phyloP scores from a whole-genome alignment of 352 stramenopile species.

The Phytophthora foliorum region DNA sequence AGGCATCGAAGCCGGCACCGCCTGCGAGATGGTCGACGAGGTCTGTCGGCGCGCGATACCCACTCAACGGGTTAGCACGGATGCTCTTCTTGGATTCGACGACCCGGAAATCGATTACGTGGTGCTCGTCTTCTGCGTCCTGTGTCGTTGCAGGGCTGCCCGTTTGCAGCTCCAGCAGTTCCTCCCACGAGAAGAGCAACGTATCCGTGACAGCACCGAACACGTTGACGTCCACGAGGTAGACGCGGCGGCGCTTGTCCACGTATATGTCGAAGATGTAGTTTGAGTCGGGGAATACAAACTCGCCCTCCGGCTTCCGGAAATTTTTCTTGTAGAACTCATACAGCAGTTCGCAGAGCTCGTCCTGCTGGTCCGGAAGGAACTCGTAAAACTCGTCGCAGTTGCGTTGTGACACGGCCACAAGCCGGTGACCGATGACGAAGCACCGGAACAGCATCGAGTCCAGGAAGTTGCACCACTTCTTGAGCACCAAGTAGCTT shows the following conservation, averaged over 20 bases:
- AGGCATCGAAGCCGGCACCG: slow-evolving; percentile 79
- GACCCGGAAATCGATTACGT: slow-evolving; percentile 82
- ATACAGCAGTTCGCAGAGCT: slow-evolving; percentile 73
- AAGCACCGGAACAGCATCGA: slow-evolving; percentile 97
- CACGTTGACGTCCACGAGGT: slow-evolving; percentile 96
- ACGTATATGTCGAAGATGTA: slow-evolving; percentile 96
- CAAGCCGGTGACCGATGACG: slow-evolving; percentile 77
- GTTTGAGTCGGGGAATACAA: slow-evolving; percentile 75
- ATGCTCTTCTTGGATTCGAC: slow-evolving; percentile 76
- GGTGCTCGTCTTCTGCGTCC: slow-evolving; percentile 51
- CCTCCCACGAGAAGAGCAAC: slow-evolving; percentile 94
- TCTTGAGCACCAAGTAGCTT: slow-evolving; percentile 92
- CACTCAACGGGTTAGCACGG: slow-evolving; percentile 70
- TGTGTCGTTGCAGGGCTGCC: slow-evolving; percentile 14
- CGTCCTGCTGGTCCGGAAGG: slow-evolving; percentile 77
- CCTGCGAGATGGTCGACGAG: slow-evolving; percentile 83
- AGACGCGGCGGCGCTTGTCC: slow-evolving; percentile 93
- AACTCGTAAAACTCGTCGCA: slow-evolving; percentile 94
- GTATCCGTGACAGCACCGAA: slow-evolving; percentile 93
- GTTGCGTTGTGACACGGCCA: slow-evolving; percentile 94
- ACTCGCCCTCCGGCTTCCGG: slow-evolving; percentile 13
- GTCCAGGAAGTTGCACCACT: slow-evolving; percentile 96
- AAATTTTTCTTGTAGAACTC: slow-evolving; percentile 73
- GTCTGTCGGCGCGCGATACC: slow-evolving; percentile 88
- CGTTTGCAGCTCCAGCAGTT: slow-evolving; percentile 62